phyloP scores from a whole-genome alignment of 2,329 filamentous ascomycete genomes.

The Colletotrichum chlorophyti region DNA sequence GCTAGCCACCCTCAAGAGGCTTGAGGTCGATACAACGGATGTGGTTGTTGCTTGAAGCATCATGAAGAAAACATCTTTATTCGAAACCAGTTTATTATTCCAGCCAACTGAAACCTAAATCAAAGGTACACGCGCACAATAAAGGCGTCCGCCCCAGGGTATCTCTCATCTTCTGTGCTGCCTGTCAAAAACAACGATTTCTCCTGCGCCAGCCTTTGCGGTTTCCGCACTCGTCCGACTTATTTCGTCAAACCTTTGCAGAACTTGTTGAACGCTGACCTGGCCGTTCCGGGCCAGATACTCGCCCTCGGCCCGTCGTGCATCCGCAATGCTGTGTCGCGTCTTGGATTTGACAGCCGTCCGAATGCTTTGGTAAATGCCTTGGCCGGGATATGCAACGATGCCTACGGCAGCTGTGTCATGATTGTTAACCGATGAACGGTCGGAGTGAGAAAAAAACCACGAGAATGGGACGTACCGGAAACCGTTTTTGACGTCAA shows the following conservation, averaged over 20 bases:
- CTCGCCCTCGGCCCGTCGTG: conserved; percentile 17
- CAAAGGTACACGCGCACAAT: too few relatives aligned
- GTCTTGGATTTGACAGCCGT: conserved; percentile 26
- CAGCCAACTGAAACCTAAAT: too few relatives aligned
- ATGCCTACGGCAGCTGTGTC: conserved; percentile 29
- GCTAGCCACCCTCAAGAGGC: too few relatives aligned
- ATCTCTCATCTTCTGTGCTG: conserved; percentile 3
- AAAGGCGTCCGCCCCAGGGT: not conserved
- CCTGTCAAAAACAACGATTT: not conserved
- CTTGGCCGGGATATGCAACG: conserved; percentile 31
- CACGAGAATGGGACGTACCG: conserved; percentile 26
- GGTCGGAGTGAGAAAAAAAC: not conserved
- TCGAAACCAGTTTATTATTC: too few relatives aligned
- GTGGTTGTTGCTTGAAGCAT: too few relatives aligned
- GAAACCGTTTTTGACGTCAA: conserved; percentile 31
- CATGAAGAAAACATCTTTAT: too few relatives aligned
- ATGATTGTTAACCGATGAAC: not conserved
- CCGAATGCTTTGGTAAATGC: conserved; percentile 29
- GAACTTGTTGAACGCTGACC: not conserved
- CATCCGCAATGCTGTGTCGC: conserved; percentile 1
- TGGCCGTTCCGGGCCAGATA: conserved; percentile 8
- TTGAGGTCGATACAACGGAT: too few relatives aligned
- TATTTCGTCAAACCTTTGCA: conserved; percentile 12
- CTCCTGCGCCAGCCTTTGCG: not conserved
- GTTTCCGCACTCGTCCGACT: not conserved